Conservation (phyloP, 2,329 filamentous ascomycete species). For the Stagonosporopsis tanaceti region DNA sequence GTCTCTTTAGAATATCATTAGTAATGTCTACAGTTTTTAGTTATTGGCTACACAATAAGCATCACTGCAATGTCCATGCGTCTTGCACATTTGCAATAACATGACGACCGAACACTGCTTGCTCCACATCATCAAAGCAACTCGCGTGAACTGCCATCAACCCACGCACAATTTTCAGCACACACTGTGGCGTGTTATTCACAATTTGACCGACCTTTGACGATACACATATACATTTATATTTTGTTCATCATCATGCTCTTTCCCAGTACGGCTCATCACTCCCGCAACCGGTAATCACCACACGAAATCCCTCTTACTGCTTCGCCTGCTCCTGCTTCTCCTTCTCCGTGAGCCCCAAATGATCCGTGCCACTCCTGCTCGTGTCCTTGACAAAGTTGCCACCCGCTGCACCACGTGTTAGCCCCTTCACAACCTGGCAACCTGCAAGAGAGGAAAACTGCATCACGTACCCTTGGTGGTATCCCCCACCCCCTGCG, state of each 20-base stretch:
- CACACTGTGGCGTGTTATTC: no score
- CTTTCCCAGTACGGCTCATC: no score
- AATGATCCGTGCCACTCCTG: constrained; percentile 33
- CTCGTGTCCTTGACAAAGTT: constrained; percentile 41
- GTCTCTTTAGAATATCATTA: not conserved
- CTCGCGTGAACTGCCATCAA: no score
- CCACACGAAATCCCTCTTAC: constrained; percentile 3
- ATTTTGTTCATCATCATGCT: no score
- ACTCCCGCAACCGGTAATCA: not conserved
- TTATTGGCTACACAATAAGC: not conserved
- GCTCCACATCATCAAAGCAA: no score
- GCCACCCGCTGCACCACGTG: constrained; percentile 32
- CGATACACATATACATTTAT: no score
- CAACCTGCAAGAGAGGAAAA: no score
- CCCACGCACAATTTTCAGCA: no score
- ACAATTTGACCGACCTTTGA: no score
- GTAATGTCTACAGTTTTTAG: not conserved
- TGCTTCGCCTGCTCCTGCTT: constrained; percentile 26
- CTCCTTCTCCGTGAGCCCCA: constrained; percentile 29
- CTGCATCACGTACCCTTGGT: constrained; percentile 36
- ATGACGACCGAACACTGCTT: no score
- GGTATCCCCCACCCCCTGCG: constrained; percentile 45
- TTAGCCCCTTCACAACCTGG: constrained; percentile 11
- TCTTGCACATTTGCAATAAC: no score
- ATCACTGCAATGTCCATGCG: not conserved